Base-by-base conservation (phyloP, 108 stramenopile species). In the Discostella pseudostelligera region DNA sequence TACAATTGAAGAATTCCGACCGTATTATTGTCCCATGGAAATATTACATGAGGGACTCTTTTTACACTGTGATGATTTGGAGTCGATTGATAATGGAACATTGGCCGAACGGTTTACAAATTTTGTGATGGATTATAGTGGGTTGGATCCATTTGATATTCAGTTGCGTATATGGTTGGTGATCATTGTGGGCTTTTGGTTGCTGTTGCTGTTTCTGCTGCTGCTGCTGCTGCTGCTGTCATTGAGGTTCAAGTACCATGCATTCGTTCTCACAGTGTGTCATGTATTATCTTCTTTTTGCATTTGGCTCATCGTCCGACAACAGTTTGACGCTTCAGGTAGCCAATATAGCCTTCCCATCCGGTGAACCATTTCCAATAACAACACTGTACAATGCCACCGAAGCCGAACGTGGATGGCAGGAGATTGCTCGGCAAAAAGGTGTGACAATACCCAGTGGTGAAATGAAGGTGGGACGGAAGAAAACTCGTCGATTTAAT, bases 81-180 rank as follows among this genome's bases (percentile, higher is more conserved):
- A 46, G 14, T 65, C 76, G 28, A 78, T 78, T 46, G 76, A 78
- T 56, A 56, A 78, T 56, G 69, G 76, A 5, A 56, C 8, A n/a
- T 43, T 78, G 21, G 49, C 64, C 2, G 11, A 49, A 14, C 57
- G 76, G 21, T 70, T 78, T 46, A 69, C 70, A 46, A 46, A 60
- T 21, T 78, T 78, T 39, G 76, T 78, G 0, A 37, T 25, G 8
- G 76, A 78, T 56, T 78, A 78, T 40, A 69, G 65, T 56, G 76
- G 76, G 7, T 55, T 49, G 8, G 44, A 78, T 12, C 76, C 76
- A 39, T 66, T 78, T 36, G 76, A 78, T 67, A 36, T 65, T 17
- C 76, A 78, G 53, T 54, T 12, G 5, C 32, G 32, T 32, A n/a
- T n/a, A n/a, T n/a, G n/a, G n/a, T n/a, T n/a, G n/a, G n/a, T n/a